Evolutionary conservation across 495 filamentous ascomycete species (phyloP), one percentile per base, ranked within the genome.

Genomic region (Glonium stellatum): DNA sequence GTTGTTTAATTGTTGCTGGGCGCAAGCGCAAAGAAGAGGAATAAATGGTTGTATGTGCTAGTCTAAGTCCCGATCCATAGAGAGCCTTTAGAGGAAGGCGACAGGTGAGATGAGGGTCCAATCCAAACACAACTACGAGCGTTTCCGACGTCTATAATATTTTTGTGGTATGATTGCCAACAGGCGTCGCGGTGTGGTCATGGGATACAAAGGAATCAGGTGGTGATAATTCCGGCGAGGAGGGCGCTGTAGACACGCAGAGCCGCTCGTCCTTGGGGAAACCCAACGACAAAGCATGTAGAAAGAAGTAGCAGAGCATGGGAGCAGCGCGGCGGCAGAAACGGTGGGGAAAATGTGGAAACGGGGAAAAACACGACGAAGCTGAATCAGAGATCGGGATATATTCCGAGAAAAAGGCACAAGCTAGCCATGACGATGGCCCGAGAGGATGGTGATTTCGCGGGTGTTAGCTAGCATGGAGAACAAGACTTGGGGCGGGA

Each of bases 1-100:
- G 65, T 67, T 67, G 65, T 61, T 27, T 23, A 67, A 67, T 54
- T 67, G 65, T 67, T 67, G 65, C 65, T 62, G 55, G 61, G 65
- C 65, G 65, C 65, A 31, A 64, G 47, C 57, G 65, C 65, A 61
- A 64, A 67, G 65, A 67, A 67, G 54, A 42, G 44, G 57, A 67
- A 57, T 54, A 21, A 19, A 48, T 31, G 31, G n/a, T 57, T 34
- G 21, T 19, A 35, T 55, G 36, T 55, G n/a, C 27, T 11, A 44
- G 50, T 34, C 21, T 27, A 18, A 58, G 31, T 12, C 21, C 51
- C 53, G 15, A n/a, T 54, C 58, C 57, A 58, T 61, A 56, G 49
- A 55, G 18, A 44, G 39, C 18, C 39, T 11, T 31, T n/a, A n/a
- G 44, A 15, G 13, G 18, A 15, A 48, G 44, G 22, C 11, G 9